Evolutionary conservation across 495 filamentous ascomycete species (phyloP).

Genomic region (Aspergillus mulundensis): DNA sequence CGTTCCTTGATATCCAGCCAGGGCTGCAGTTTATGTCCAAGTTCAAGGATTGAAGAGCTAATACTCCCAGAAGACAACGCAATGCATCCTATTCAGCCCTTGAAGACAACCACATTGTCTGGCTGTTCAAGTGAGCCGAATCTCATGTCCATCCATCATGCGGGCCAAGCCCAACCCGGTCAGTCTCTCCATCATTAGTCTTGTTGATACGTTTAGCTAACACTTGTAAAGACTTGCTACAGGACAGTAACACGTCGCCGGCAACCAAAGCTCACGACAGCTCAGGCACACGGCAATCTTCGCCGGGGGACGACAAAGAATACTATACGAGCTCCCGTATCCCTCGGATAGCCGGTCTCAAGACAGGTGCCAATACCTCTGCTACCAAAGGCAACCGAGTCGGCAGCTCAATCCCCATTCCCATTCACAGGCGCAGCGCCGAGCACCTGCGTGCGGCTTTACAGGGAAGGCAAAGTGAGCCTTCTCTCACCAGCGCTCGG

Average conservation of each 20-base stretch:
- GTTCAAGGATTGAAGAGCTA: not conserved
- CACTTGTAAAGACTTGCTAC: not conserved
- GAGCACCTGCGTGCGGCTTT: not conserved
- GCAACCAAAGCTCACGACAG: not conserved
- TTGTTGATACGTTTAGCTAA: not conserved
- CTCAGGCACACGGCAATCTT: not conserved
- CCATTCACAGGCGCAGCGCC: slow-evolving; percentile 8
- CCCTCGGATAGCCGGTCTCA: slow-evolving; percentile 4
- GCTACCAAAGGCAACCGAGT: not conserved
- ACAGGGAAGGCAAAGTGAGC: not conserved
- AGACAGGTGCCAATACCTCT: not conserved
- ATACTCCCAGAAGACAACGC: not conserved
- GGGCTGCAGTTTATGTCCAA: not conserved
- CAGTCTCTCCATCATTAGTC: not conserved
- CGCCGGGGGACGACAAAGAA: not conserved
- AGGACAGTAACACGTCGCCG: not conserved
- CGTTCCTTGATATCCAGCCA: not conserved
- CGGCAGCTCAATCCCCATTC: slow-evolving; percentile 17
- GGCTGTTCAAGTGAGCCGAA: not conserved
- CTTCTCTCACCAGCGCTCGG: slow-evolving; percentile 3
- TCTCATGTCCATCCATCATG: not conserved
- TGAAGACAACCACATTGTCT: not conserved
- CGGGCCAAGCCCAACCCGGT: not conserved
- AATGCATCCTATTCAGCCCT: not conserved
- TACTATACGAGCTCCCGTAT: slow-evolving; percentile 3